Base-by-base conservation (phyloP, 352 stramenopile species). In the Globisporangium middletonii region DNA sequence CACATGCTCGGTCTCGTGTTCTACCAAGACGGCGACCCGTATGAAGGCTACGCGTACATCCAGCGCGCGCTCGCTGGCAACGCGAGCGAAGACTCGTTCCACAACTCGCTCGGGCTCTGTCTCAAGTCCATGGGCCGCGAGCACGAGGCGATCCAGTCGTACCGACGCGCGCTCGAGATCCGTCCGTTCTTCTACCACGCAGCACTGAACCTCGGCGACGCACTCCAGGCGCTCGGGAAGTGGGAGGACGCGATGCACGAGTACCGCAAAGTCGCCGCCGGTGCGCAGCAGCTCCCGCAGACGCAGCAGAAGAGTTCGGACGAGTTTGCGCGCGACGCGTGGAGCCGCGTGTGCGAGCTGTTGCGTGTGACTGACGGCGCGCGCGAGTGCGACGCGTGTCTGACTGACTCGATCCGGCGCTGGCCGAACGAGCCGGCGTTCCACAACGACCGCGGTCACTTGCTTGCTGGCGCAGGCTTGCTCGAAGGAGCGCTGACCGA, bases 341-440 rank as follows among this genome's bases (percentile, higher is more conserved):
- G 65, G 4, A 72, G 60, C 0, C 78, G 69, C 52, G 62, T 86
- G 30, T 91, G 80, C 30, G 73, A 83, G 42, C 65, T 89, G 18
- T 57, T 81, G 50, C 75, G 72, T 23, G 62, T 80, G 16, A 75
- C 74, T 0, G 70, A 88, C 1, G 71, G 73, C 3, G 69, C 67
- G 64, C 63, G 72, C 27, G 65, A 74, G 15, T 75, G 77, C 19
- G 75, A 90, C 23, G 65, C 63, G 13, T 91, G 83, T 50, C 53
- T 89, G 11, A 68, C 70, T 13, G 62, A 88, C 15, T 71, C 76
- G 1, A 61, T 83, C 9, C 50, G 62, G 50, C 64, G 64, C 15
- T 92, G 78, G 67, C 80, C 78, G 1, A 47, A 79, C n/a, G 71
- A 88, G 33, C 44, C 75, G 1, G 38, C 59, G 15, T 88, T 91